A percentile compares a stretch with the other conserved stretches of the same genome.
Conservation (phyloP, 1,139 yeast species). For the Yamadazyma taylorii region DNA sequence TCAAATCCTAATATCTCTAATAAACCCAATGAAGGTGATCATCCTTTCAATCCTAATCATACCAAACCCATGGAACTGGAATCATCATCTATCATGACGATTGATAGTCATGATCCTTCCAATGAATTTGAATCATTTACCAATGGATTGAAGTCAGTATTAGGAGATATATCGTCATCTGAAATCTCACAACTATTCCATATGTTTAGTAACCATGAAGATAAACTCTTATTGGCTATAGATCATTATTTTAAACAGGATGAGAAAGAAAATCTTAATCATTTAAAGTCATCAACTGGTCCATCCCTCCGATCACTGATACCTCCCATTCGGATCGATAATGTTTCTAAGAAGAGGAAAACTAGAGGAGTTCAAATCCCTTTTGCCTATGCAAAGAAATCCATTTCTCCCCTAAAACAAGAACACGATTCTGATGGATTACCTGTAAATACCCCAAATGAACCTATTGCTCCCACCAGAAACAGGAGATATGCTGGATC, state of each 20-base stretch:
- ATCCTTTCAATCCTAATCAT: too few species aligned
- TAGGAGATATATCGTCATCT: conserved; percentile 24
- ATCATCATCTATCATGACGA: too few species aligned
- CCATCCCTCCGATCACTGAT: conserved; percentile 7
- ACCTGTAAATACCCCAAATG: too few species aligned
- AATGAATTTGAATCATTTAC: conserved; percentile 3
- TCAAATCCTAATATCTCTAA: too few species aligned
- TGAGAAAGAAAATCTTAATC: conserved; percentile 5
- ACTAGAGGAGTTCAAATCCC: conserved; percentile 16
- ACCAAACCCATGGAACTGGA: too few species aligned
- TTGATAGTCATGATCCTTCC: too few species aligned
- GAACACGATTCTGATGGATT: conserved; percentile 7
- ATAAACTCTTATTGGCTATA: conserved; percentile 29
- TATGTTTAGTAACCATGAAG: conserved; percentile 23
- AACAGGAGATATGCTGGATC: conserved; percentile 62
- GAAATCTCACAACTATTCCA: conserved; percentile 20
- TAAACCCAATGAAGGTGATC: too few species aligned
- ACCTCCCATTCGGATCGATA: conserved; percentile 16
- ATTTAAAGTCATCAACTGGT: too few species aligned
- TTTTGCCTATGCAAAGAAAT: conserved; percentile 12
- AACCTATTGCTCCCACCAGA: too few species aligned
- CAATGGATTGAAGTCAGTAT: conserved; percentile 9
- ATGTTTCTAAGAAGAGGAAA: conserved; percentile 13
- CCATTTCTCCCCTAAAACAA: conserved; percentile 14
- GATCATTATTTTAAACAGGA: conserved; percentile 26